Conservation (phyloP, 371 early-diverging fungal species). For the Mortierella sp. region DNA sequence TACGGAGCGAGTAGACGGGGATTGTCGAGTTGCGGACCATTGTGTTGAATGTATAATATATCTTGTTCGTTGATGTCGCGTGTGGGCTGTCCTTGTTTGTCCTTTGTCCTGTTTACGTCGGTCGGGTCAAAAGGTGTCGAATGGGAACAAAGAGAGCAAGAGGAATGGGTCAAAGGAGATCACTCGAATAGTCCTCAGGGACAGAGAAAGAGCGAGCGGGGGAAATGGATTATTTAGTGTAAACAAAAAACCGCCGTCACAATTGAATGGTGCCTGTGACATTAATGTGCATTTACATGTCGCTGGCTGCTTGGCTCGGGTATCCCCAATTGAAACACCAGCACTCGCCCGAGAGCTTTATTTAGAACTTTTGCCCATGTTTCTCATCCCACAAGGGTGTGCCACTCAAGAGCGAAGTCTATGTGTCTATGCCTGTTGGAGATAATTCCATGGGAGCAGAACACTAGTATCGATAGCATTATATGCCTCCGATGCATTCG, state of each 20-base stretch:
- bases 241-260: conserved; percentile 3
- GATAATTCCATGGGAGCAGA: background rate
- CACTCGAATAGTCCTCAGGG: background rate
- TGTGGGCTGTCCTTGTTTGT: background rate
- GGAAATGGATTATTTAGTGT: background rate
- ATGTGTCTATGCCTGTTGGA: background rate
- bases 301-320: background rate
- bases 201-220: background rate
- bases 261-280: background rate
- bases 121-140: background rate
- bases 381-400: background rate
- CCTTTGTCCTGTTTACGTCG: background rate
- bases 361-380: background rate
- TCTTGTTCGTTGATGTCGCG: background rate
- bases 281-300: background rate
- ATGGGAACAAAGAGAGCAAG: background rate
- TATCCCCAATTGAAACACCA: background rate
- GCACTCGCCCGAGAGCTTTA: background rate
- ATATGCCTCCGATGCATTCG: background rate
- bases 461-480: background rate
- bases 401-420: too few relatives aligned
- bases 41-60: background rate
- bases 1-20: conserved; percentile 70
- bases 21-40: conserved; percentile 60
- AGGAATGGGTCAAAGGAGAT: background rate